phyloP scores from a whole-genome alignment of 1,284 basidiomycete species.

The Ustilago curta region DNA sequence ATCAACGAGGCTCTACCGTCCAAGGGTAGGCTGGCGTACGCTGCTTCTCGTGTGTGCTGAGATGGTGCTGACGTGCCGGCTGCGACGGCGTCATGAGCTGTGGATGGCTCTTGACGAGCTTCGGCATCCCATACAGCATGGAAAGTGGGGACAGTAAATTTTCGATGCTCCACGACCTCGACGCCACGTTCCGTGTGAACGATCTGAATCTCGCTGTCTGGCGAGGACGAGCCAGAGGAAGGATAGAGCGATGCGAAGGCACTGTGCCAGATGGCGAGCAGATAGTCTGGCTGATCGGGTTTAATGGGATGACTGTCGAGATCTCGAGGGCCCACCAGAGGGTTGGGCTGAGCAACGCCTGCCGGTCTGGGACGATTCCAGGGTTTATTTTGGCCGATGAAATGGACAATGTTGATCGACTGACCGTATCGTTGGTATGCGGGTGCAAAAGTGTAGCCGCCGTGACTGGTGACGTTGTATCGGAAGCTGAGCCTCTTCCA shows the following conservation, averaged over 20 bases:
- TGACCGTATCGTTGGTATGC: constrained; percentile 92
- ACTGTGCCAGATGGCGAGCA: constrained; percentile 89
- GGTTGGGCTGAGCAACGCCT: constrained; percentile 60
- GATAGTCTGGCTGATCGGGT: constrained; percentile 74
- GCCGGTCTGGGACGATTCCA: constrained; percentile 75
- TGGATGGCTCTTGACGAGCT: constrained; percentile 19
- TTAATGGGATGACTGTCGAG: constrained; percentile 69
- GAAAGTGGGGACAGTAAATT: constrained; percentile 79
- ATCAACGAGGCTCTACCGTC: constrained; percentile 87
- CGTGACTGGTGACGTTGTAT: constrained; percentile 97
- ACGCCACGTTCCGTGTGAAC: constrained; percentile 57
- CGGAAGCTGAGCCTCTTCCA: constrained; percentile 86
- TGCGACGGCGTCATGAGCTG: background rate
- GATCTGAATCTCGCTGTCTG: constrained; percentile 52
- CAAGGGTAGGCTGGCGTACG: constrained; percentile 82
- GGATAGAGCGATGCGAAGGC: constrained; percentile 90
- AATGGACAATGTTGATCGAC: constrained; percentile 89
- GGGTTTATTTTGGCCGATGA: constrained; percentile 93
- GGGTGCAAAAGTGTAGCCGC: constrained; percentile 95
- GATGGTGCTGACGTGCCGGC: background rate
- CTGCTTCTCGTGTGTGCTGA: constrained; percentile 72
- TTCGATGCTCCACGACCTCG: constrained; percentile 69
- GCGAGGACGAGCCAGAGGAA: constrained; percentile 66
- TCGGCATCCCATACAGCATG: constrained; percentile 79
- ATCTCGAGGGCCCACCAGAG: constrained; percentile 54